Conservation (phyloP, 768 basidiomycete species). For the Russula emetica region DNA sequence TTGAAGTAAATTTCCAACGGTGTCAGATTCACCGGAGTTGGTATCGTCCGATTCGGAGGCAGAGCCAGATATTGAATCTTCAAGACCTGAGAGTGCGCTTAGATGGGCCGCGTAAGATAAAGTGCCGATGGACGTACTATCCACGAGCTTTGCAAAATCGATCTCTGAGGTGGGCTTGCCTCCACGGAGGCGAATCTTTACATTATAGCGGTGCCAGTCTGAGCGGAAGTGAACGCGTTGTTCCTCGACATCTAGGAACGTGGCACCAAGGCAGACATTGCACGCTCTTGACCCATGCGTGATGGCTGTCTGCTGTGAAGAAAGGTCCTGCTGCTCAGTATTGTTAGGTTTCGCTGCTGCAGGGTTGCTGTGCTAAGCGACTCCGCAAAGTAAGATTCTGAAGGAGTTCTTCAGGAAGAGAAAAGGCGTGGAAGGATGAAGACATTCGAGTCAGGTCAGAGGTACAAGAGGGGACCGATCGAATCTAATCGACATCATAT, state of each 20-base stretch:
- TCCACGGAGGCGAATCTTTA: conserved; percentile 71
- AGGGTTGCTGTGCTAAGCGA: conserved; percentile 43
- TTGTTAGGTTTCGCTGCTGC: conserved; percentile 33
- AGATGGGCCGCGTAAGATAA: neutral
- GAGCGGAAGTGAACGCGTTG: conserved; percentile 85
- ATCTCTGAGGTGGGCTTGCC: conserved; percentile 60
- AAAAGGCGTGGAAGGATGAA: conserved; percentile 47
- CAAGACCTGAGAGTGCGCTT: conserved; percentile 47
- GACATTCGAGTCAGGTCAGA: neutral
- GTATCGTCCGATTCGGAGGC: conserved; percentile 63
- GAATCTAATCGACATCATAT: neutral
- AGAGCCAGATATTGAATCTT: conserved; percentile 90
- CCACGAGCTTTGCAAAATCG: conserved; percentile 73
- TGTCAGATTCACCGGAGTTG: conserved; percentile 56
- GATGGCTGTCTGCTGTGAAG: conserved; percentile 30
- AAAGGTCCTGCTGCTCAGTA: conserved; percentile 35
- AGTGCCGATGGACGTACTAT: conserved; percentile 50
- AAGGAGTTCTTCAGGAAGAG: conserved; percentile 64
- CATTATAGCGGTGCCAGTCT: conserved; percentile 99
- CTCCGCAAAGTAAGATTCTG: conserved; percentile 67
- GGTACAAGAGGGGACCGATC: neutral
- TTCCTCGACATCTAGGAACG: conserved; percentile 71
- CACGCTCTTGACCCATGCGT: conserved; percentile 50
- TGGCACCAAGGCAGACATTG: conserved; percentile 64
- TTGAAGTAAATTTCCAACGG: conserved; percentile 62